Conservation (phyloP, 2,329 filamentous ascomycete genomes). For the Fusarium xylarioides region DNA sequence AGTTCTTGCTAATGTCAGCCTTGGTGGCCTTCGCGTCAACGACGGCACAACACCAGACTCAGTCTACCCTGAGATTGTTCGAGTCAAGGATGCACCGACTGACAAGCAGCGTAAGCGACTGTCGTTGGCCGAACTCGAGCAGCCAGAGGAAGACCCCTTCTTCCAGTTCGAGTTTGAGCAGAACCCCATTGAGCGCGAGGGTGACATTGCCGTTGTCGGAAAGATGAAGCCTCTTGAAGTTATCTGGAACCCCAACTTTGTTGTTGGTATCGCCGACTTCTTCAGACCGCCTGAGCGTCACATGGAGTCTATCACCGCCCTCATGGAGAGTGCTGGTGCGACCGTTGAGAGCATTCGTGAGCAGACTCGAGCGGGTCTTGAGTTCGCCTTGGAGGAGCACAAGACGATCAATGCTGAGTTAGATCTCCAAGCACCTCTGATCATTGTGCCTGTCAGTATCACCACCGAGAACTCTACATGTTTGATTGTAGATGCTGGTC, state of each 20-base stretch:
- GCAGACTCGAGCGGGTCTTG: slow-evolving; percentile 92
- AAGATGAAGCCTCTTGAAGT: slow-evolving; percentile 96
- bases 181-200: slow-evolving; percentile 91
- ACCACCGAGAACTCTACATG: slow-evolving; percentile 83
- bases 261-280: slow-evolving; percentile 91
- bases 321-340: slow-evolving; percentile 95
- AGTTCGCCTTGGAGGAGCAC: slow-evolving; percentile 96
- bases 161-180: slow-evolving; percentile 94
- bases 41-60: slow-evolving; percentile 94
- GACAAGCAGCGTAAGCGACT: slow-evolving; percentile 57
- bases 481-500: slow-evolving; percentile 94
- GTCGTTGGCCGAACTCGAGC: slow-evolving; percentile 64
- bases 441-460: slow-evolving; percentile 95
- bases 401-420: slow-evolving; percentile 97
- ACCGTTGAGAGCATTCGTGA: slow-evolving; percentile 95
- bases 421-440: slow-evolving; percentile 92
- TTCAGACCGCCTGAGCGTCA: slow-evolving; percentile 96
- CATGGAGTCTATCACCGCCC: slow-evolving; percentile 96
- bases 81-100: slow-evolving; percentile 85
- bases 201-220: slow-evolving; percentile 88
- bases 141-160: slow-evolving; percentile 73
- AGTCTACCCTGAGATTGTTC: slow-evolving; percentile 92
- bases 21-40: slow-evolving; percentile 92
- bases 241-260: slow-evolving; percentile 94
- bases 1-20: slow-evolving; percentile 84